Evolutionary conservation across 176 grass and related monocot species (phyloP).

Genomic region (Ampelocalamus luodianensis): DNA sequence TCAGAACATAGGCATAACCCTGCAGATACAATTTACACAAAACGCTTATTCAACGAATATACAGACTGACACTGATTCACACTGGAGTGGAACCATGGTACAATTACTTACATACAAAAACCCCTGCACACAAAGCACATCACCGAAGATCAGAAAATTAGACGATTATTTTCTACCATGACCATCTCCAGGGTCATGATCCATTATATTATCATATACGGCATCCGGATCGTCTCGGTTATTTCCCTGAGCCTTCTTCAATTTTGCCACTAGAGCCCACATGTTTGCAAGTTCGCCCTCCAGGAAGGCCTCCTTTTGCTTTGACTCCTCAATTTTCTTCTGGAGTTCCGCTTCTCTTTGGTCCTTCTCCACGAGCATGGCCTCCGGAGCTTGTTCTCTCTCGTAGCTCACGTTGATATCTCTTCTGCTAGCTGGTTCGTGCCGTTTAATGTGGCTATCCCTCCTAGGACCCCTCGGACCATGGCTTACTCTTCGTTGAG

Average conservation of each 20-base stretch:
- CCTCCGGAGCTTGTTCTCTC: conserved; percentile 62
- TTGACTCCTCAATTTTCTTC: conserved; percentile 67
- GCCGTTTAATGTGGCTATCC: conserved; percentile 47
- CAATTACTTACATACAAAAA: conserved; percentile 28
- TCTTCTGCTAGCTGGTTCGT: conserved; percentile 59
- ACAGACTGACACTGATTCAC: conserved; percentile 20
- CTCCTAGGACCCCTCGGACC: conserved; percentile 51
- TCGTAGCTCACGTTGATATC: conserved; percentile 47
- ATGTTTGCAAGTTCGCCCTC: conserved; percentile 79
- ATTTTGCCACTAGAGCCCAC: conserved; percentile 72
- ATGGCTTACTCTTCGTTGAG: conserved; percentile 57
- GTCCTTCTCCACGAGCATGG: conserved; percentile 61
- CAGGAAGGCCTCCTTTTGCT: conserved; percentile 72
- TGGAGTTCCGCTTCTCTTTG: conserved; percentile 66
- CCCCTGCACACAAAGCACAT: conserved; percentile 17
- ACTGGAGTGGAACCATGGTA: conserved; percentile 15
- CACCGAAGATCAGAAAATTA: neutral
- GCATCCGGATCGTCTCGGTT: conserved; percentile 47
- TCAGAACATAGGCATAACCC: neutral
- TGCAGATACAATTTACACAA: neutral
- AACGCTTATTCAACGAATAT: neutral
- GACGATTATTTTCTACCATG: conserved; percentile 4
- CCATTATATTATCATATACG: conserved; percentile 41
- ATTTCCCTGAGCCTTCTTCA: conserved; percentile 58
- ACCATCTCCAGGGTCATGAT: conserved; percentile 6